Evolutionary conservation across 805 yeast species (phyloP).

Genomic region (Groenewaldozyma tartarivorans): DNA sequence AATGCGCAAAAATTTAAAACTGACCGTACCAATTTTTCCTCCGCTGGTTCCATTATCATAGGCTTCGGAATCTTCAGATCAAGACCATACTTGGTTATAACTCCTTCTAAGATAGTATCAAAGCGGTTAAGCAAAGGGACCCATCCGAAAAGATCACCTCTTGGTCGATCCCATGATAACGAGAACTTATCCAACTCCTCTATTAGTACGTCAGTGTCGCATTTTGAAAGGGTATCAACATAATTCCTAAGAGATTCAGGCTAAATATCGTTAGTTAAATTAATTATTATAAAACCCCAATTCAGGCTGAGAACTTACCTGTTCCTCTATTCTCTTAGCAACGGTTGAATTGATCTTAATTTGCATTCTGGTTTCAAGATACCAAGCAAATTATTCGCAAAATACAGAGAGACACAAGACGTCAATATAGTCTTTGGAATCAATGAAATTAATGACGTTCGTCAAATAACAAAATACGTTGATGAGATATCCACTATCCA

Average conservation of each 20-base stretch:
- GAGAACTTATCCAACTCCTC: slow-evolving; percentile 29
- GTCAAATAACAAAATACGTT: too few species aligned
- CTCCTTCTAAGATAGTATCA: slow-evolving; percentile 52
- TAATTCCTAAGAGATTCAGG: slow-evolving; percentile 14
- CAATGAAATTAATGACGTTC: too few species aligned
- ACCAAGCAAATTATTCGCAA: too few species aligned
- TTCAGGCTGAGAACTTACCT: slow-evolving; percentile 11
- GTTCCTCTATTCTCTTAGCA: slow-evolving; percentile 16
- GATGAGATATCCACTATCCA: too few species aligned
- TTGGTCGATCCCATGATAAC: slow-evolving; percentile 47
- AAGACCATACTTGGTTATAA: slow-evolving; percentile 45
- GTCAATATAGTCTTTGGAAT: too few species aligned
- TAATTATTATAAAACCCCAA: background rate
- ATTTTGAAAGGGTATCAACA: slow-evolving; percentile 13
- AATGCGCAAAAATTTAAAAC: slow-evolving; percentile 53
- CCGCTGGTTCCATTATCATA: slow-evolving; percentile 35
- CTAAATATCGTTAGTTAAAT: slow-evolving; percentile 6
- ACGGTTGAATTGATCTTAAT: slow-evolving; percentile 18
- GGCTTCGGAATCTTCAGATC: slow-evolving; percentile 40
- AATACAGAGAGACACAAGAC: too few species aligned
- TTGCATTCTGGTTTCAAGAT: slow-evolving; percentile 11
- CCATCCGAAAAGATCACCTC: slow-evolving; percentile 70
- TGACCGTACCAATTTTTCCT: slow-evolving; percentile 39
- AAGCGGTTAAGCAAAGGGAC: slow-evolving; percentile 64
- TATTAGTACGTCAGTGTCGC: slow-evolving; percentile 35